Conservation (phyloP, 1,284 basidiomycete genomes). For the Leccinum huronense region DNA sequence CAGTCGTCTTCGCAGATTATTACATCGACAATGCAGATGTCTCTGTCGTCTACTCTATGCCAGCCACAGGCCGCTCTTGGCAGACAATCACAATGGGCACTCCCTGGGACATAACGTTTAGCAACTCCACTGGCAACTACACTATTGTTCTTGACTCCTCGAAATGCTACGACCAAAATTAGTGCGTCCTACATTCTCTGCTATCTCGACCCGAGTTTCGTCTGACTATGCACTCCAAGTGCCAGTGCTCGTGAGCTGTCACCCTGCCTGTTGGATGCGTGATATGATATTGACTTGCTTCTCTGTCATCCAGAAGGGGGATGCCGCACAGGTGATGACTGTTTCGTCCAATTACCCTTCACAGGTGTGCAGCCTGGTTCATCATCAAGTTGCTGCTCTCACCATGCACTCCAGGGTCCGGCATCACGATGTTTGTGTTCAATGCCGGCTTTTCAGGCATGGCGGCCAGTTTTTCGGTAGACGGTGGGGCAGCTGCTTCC, state of each 20-base stretch:
- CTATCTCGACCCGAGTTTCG: not conserved
- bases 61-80: conserved; percentile 15
- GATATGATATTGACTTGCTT: not conserved
- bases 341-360: conserved; percentile 26
- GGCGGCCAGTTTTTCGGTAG: conserved; percentile 24
- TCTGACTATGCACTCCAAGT: conserved; percentile 8
- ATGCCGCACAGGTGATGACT: conserved; percentile 19
- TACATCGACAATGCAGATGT: not conserved
- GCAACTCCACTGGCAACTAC: conserved; percentile 27
- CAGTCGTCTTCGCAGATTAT: conserved; percentile 1
- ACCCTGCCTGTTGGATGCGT: not conserved
- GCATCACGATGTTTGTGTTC: conserved; percentile 17
- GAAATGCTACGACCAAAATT: conserved; percentile 27
- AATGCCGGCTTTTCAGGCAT: conserved; percentile 25
- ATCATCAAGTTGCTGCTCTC: not conserved
- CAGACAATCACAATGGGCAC: conserved; percentile 14
- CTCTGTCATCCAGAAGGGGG: conserved; percentile 18
- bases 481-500: conserved; percentile 10
- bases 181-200: conserved; percentile 16
- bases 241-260: conserved; percentile 22
- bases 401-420: conserved; percentile 20
- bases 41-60: not conserved
- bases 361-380: conserved; percentile 12
- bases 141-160: conserved; percentile 21
- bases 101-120: conserved; percentile 9